Base-by-base conservation (phyloP, 495 filamentous ascomycete genomes). In the Penicillium longicatenatum region DNA sequence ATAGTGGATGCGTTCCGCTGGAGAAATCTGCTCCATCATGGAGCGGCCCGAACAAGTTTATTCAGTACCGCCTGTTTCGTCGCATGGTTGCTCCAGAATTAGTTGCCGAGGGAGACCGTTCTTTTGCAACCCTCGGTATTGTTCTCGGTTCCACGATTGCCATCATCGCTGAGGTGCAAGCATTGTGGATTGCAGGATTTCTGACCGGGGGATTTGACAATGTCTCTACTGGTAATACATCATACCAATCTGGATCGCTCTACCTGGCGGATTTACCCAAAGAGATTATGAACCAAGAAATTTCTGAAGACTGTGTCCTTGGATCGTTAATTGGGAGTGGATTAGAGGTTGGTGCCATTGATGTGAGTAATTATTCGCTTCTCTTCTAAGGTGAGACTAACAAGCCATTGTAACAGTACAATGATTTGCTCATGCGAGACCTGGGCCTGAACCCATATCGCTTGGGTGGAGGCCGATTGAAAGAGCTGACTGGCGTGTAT, bases 171-270 rank as follows among this genome's bases (percentile, higher is more conserved):
- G 85, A 91, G 56, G 69, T 82, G 3, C 86, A 90, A 58, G 84
- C 83, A 5, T 73, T 91, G 7, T 92, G 88, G 89, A 80, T 86
- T 16, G 76, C 75, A 37, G 84, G 85, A 0, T 91, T 82, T 52
- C 51, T 87, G 0, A 71, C 61, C 0, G 69, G 63, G 2, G 61
- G 52, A 6, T 56, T 71, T 2, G 68, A 70, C 22, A 11, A 39
- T 8, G 3, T 17, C 14, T 20, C 14, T 19, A 29, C 56, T 12
- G 14, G 3, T 6, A 30, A 11, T 7, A 21, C 33, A 3, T 19
- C 57, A 19, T 16, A 2, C 5, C 5, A 48, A 14, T 7, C n/a
- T 19, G 14, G 42, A 1, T 14, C 24, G 1, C 46, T 62, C 8
- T 21, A 19, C 6, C 45, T 70, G 65, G 20, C 20, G 7, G 11